Evolutionary conservation across 2,329 filamentous ascomycete species (phyloP).

Genomic region (Xylariales sp.): DNA sequence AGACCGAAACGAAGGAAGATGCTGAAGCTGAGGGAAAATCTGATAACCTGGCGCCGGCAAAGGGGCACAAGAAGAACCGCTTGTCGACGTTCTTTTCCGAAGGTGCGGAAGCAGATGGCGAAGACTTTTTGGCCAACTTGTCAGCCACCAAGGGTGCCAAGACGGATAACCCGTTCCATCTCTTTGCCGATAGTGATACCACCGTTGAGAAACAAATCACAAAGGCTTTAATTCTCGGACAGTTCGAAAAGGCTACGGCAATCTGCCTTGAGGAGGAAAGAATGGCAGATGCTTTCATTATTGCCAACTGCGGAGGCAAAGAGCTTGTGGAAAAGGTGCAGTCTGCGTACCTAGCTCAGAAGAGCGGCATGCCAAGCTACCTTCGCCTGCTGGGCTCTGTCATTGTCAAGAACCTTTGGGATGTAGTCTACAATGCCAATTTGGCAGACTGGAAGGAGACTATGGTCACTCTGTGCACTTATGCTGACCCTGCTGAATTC

Average conservation of each 20-base stretch:
- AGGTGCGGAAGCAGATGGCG: conserved; percentile 60
- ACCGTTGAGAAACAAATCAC: conserved; percentile 84
- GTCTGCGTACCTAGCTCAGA: conserved; percentile 80
- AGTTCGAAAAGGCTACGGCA: conserved; percentile 86
- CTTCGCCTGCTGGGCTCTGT: conserved; percentile 85
- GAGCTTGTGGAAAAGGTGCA: conserved; percentile 93
- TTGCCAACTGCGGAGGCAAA: conserved; percentile 93
- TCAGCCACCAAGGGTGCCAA: conserved; percentile 86
- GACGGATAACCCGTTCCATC: conserved; percentile 89
- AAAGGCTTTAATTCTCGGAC: conserved; percentile 79
- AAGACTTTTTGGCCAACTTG: conserved; percentile 82
- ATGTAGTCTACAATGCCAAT: conserved; percentile 94
- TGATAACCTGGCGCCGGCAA: conserved; percentile 38
- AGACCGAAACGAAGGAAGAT: conserved; percentile 23
- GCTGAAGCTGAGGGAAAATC: conserved; percentile 34
- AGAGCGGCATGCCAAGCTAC: conserved; percentile 82
- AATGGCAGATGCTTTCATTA: conserved; percentile 94
- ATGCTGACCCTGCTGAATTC: conserved; percentile 86
- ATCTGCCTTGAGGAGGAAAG: conserved; percentile 85
- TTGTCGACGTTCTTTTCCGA: conserved; percentile 79
- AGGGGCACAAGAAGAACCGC: conserved; percentile 52
- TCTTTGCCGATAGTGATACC: conserved; percentile 81
- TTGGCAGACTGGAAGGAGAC: conserved; percentile 93
- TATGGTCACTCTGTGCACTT: conserved; percentile 94
- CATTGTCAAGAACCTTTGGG: conserved; percentile 95